Base-by-base conservation (phyloP, 768 basidiomycete species). In the Coprinopsis strossmayeri region DNA sequence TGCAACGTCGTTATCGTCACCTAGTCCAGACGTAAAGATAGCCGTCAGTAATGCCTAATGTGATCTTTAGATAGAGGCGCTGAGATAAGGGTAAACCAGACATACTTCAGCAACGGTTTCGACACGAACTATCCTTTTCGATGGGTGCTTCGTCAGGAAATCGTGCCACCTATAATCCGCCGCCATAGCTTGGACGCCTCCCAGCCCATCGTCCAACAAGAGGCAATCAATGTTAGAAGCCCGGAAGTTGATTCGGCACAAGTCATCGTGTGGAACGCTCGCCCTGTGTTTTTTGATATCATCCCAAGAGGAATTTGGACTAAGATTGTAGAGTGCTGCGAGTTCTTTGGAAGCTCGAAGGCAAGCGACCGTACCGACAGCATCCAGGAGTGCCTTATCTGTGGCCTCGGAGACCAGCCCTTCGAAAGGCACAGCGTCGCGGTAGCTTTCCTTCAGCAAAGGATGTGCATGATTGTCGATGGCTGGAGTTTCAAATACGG, bases 401-500 rank as follows among this genome's bases (percentile, higher is more conserved):
- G 64, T 59, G 18, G 85, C 82, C 60, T 89, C 86, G 1, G 83
- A 82, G 37, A 84, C 65, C 41, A 85, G 57, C 0, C 79, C 79
- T 50, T 89, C 82, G 52, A 88, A 76, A 0, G 80, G 73, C 15
- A 86, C 55, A 2, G 53, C 57, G 42, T 66, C 51, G 25, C 81
- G 73, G 46, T 76, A 57, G 17, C 64, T 64, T 4, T 65, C 68
- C 20, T 68, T 65, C 40, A 90, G 69, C 17, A 91, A 67, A 1
- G 86, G 82, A 57, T 90, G 88, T 0, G 86, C 83, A 58, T 90
- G 88, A 60, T 89, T 88, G 66, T 90, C 87, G 59, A 87, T 84
- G 0, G 77, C 78, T 17, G 82, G 83, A 34, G 66, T 66, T 0
- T 55, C 56, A 37, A 68, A 63, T 9, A 65, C 64, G 2, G 63